Conservation (phyloP, 805 yeast species). For the Starmerella davenportii region DNA sequence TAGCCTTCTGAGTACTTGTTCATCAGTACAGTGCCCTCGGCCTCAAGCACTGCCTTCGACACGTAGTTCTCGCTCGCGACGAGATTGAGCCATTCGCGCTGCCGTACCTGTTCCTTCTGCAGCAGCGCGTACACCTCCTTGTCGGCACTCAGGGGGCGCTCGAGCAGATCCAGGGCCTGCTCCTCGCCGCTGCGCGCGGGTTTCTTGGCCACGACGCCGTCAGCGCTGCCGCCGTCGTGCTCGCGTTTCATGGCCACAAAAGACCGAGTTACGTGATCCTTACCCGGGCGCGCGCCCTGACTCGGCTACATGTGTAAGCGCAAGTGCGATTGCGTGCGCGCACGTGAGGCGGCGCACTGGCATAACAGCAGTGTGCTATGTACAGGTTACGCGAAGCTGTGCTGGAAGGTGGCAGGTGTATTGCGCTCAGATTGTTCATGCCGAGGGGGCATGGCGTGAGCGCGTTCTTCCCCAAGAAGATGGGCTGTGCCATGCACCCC, state of each 20-base stretch:
- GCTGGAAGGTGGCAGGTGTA: too few species aligned
- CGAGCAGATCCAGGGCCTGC: neutral
- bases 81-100: conserved; percentile 75
- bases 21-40: conserved; percentile 90
- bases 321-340: too few species aligned
- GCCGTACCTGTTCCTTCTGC: conserved; percentile 65
- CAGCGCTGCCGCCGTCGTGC: too few species aligned
- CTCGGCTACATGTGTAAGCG: conserved; percentile 5
- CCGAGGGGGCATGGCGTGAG: too few species aligned
- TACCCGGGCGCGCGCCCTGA: neutral
- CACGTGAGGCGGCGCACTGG: too few species aligned
- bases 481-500: too few species aligned
- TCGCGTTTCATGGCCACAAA: too few species aligned
- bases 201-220: neutral
- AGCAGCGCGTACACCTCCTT: conserved; percentile 26
- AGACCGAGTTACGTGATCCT: too few species aligned
- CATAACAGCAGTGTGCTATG: too few species aligned
- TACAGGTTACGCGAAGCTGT: too few species aligned
- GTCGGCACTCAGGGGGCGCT: conserved; percentile 16
- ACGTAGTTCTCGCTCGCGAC: conserved; percentile 97
- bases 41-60: conserved; percentile 84
- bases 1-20: conserved; percentile 98
- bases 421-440: too few species aligned
- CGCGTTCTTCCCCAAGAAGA: too few species aligned
- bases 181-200: neutral